These are phyloP conservation scores for Yamadazyma akitaensis DNA, from an alignment of 805 yeast species.

Conservation along the genomic window DNA sequence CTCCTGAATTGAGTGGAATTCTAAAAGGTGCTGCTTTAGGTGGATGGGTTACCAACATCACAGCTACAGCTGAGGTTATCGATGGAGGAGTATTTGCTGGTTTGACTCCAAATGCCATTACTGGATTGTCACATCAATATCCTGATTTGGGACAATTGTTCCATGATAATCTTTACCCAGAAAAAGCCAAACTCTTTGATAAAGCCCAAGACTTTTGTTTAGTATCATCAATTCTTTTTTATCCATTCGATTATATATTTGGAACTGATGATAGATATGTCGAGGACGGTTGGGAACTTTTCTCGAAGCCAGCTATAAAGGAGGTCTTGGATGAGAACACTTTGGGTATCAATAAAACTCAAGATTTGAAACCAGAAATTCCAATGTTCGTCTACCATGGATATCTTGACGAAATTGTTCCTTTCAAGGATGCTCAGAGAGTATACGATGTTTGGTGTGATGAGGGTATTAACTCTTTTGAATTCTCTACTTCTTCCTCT, in stretches of 20 bases:
- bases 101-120: conserved; percentile 22
- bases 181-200: background rate
- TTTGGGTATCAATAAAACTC: conserved; percentile 15
- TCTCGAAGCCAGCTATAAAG: conserved; percentile 13
- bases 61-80: conserved; percentile 19
- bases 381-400: conserved; percentile 26
- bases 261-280: conserved; percentile 10
- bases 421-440: conserved; percentile 19
- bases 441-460: conserved; percentile 27
- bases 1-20: conserved; percentile 24
- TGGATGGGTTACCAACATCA: conserved; percentile 30
- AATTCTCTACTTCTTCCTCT: conserved; percentile 22
- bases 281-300: conserved; percentile 12
- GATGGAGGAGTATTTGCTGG: conserved; percentile 28
- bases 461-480: conserved; percentile 25
- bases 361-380: conserved; percentile 18
- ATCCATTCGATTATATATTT: conserved; percentile 8
- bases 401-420: conserved; percentile 21
- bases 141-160: conserved; percentile 17
- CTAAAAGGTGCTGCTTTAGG: conserved; percentile 31
- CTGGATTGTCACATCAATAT: conserved; percentile 27
- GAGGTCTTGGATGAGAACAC: conserved; percentile 21
- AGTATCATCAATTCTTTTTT: conserved; percentile 8
- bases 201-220: conserved; percentile 7
- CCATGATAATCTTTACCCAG: background rate